These are phyloP conservation scores for Leucoagaricus sp. DNA, from an alignment of 1,284 basidiomycete genomes.

Conservation along the genomic window DNA sequence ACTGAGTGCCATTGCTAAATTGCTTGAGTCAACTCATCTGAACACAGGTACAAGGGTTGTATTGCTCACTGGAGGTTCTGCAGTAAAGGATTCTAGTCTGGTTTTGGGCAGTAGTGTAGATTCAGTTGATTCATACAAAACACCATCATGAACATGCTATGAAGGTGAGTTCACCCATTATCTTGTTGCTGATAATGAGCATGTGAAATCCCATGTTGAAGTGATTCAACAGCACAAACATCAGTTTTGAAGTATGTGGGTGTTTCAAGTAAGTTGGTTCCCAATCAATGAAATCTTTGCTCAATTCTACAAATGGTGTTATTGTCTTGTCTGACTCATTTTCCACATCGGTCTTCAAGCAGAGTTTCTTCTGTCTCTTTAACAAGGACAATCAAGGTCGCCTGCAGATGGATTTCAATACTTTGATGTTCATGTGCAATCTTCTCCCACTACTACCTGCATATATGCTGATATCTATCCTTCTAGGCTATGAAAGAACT, in stretches of 20 bases:
- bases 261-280: slow-evolving; percentile 98
- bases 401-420: slow-evolving; percentile 98
- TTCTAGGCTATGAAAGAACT: slow-evolving; percentile 95
- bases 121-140: slow-evolving; percentile 97
- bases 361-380: slow-evolving; percentile 94
- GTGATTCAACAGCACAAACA: slow-evolving; percentile 89
- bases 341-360: slow-evolving; percentile 98
- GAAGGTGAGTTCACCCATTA: slow-evolving; percentile 75
- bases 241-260: slow-evolving; percentile 92
- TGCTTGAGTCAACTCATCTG: slow-evolving; percentile 94
- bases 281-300: slow-evolving; percentile 95
- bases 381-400: slow-evolving; percentile 93
- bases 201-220: slow-evolving; percentile 88
- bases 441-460: background rate
- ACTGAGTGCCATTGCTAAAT: slow-evolving; percentile 89
- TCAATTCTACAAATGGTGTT: slow-evolving; percentile 95
- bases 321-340: slow-evolving; percentile 98
- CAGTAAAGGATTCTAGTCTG: slow-evolving; percentile 96
- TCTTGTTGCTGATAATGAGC: background rate
- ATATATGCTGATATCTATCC: background rate
- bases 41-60: slow-evolving; percentile 97
- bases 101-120: slow-evolving; percentile 95
- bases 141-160: slow-evolving; percentile 97
- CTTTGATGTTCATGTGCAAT: slow-evolving; percentile 92
- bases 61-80: slow-evolving; percentile 96